Evolutionary conservation across 2,329 filamentous ascomycete species (phyloP).

Genomic region (Fusarium chuoi): DNA sequence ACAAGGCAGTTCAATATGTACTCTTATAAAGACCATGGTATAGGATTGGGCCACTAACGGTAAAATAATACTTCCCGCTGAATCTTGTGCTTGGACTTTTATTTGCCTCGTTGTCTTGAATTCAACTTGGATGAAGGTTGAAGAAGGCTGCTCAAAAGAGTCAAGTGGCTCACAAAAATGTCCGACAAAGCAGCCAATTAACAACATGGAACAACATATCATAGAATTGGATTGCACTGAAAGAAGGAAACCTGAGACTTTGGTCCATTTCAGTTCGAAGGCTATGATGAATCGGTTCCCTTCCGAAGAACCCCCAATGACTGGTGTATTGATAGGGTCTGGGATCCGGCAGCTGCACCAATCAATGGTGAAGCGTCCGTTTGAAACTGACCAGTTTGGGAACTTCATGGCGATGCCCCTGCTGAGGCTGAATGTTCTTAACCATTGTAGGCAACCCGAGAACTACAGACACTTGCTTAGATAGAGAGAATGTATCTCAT

Average conservation of each 20-base stretch:
- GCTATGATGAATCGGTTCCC: neutral
- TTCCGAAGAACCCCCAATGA: neutral
- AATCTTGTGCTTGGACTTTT: neutral
- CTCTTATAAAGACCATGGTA: neutral
- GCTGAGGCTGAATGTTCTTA: neutral
- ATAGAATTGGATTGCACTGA: neutral
- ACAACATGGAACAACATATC: neutral
- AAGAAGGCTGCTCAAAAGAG: neutral
- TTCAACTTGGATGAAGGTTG: neutral
- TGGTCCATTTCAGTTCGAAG: neutral
- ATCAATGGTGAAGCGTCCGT: neutral
- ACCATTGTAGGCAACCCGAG: constrained; percentile 10
- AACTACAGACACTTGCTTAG: neutral
- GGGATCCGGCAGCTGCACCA: neutral
- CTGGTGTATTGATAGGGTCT: neutral
- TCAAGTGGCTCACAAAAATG: neutral
- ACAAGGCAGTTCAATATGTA: neutral
- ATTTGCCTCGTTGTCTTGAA: neutral
- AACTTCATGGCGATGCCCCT: neutral
- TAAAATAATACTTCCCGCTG: neutral
- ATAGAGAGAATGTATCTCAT: neutral
- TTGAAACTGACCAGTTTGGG: neutral
- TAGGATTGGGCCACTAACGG: neutral
- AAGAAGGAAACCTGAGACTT: neutral
- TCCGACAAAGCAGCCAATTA: neutral